Base-by-base conservation (phyloP, 164 flowering plant genomes). In the Magnolia changhungtana region DNA sequence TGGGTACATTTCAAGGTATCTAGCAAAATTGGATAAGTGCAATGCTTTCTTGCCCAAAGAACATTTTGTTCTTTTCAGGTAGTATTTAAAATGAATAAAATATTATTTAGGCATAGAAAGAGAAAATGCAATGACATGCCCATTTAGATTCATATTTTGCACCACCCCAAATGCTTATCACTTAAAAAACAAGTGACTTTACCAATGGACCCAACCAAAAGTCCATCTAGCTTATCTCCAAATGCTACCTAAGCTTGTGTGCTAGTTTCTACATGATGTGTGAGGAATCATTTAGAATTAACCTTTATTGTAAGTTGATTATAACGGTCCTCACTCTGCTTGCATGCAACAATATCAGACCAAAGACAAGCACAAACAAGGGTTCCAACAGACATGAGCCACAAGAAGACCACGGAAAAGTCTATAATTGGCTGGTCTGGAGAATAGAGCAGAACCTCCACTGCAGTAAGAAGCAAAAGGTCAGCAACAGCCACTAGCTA, bases 321-420 rank as follows among this genome's bases (percentile, higher is more conserved):
- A 76, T 89, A 90, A 67, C 80, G 86, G 79, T 86, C 92, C 80
- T 85, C 88, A 76, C 67, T 84, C 78, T 81, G 77, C 77, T 86
- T 84, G 77, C 80, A 24, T 76, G 76, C 84, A 75, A 84, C 78
- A 61, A 89, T 55, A 58, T 90, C 91, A 37, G 92, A 81, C 98
- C 99, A 96, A 79, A 92, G 84, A 69, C 92, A 81, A 73, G 98
- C 97, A 85, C 82, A 78, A 7, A 88, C 67, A 77, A 96, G 72
- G n/a, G 99, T 92, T 74, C 94, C 95, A 83, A 91, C 93, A 80
- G 99, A 89, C 94, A 94, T 94, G 71, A 89, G 0, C 97, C 96
- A 91, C 71, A 96, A 80, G 76, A 94, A 85, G 64, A 83, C 65
- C 71, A 82, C 92, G 7, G 95, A 83, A 37, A 74, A 79, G 80